phyloP scores from a whole-genome alignment of 306 rosid species.

The Luffa aegyptiaca region DNA sequence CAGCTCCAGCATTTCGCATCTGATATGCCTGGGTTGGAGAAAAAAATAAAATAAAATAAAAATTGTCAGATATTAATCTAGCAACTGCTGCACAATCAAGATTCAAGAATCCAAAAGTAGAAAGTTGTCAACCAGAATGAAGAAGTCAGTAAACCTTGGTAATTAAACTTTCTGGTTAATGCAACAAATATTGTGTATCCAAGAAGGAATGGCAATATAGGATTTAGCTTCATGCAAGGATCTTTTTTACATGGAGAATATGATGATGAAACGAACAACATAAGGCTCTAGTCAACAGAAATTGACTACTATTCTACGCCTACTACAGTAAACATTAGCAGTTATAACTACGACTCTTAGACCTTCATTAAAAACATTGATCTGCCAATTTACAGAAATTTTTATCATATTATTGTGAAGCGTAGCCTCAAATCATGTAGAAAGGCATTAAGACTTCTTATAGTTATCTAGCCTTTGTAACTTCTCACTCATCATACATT shows the following conservation, averaged over 20 bases:
- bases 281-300: neutral
- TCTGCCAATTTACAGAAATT: neutral
- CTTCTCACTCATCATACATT: neutral
- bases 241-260: neutral
- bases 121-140: neutral
- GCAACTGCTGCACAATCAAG: neutral
- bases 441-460: neutral
- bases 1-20: constrained; percentile 78
- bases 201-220: neutral
- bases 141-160: neutral
- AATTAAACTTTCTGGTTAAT: neutral
- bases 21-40: constrained; percentile 51
- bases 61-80: neutral
- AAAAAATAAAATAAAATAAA: constrained; percentile 5
- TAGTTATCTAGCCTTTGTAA: neutral
- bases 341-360: neutral
- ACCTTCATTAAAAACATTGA: neutral
- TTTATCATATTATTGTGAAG: neutral
- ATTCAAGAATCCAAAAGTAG: neutral
- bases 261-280: neutral
- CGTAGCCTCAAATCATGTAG: neutral
- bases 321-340: neutral
- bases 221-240: neutral
- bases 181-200: neutral
- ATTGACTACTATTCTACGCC: neutral